Base-by-base conservation (phyloP, 176 grass and related monocot species). In the Themeda triandra region DNA sequence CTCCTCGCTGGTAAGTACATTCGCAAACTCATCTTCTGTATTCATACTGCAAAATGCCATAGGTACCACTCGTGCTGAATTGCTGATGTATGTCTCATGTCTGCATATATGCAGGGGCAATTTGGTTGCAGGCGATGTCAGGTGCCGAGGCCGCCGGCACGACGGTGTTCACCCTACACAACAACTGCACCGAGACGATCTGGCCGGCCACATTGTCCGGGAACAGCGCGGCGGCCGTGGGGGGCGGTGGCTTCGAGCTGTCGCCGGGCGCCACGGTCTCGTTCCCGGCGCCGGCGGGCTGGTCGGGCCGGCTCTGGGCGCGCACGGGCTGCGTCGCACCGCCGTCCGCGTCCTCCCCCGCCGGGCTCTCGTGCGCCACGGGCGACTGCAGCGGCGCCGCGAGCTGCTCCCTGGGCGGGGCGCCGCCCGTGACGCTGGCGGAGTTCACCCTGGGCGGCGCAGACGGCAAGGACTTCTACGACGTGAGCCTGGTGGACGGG, bases 201-300 rank as follows among this genome's bases (percentile, higher is more conserved):
- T 98, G 90, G 92, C 90, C 90, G 18, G 90, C 86, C 78, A 91
- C 90, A 24, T 51, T 98, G 83, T 98, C 92, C 65, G 88, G 95
- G 23, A 97, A 94, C 77, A 86, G 23, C 13, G 90, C 68, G 6
- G 73, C 27, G 8, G 82, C 85, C 78, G 49, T 97, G 31, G 92
- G 88, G 0, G 92, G 88, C 19, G 90, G 92, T 18, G 95, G 95
- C 12, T 94, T 97, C 79, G 84, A 91, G 79, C 90, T 94, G 28
- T 45, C 64, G 0, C 66, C 95, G 7, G 49, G 86, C n/a, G 74
- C 84, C 75, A 93, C 46, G 36, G 76, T 88, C 29, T 91, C 92
- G 9, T 92, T 94, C 41, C 88, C 92, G 0, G 90, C 81, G 14
- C 90, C 90, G 1, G 69, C 86, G 15, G 90, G 90, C 19, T 94